These are phyloP conservation scores for Candida tammaniensis DNA, from an alignment of 805 yeast species.

Conservation along the genomic window DNA sequence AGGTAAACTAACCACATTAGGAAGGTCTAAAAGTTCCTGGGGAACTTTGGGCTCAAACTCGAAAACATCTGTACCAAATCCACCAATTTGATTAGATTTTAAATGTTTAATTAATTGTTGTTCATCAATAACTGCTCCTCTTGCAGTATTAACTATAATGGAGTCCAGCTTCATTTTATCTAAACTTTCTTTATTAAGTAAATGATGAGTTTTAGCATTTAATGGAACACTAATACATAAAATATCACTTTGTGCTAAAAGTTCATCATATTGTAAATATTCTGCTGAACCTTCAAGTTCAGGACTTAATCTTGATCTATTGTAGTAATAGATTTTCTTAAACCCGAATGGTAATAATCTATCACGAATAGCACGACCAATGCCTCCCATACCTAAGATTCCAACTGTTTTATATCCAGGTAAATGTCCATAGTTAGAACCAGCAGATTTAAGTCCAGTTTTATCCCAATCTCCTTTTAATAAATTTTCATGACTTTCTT, in stretches of 20 bases:
- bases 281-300: slow-evolving; percentile 69
- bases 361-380: slow-evolving; percentile 76
- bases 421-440: slow-evolving; percentile 66
- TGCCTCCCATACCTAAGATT: slow-evolving; percentile 85
- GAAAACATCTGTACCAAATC: slow-evolving; percentile 74
- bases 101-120: slow-evolving; percentile 52
- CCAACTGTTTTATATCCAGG: slow-evolving; percentile 78
- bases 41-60: slow-evolving; percentile 74
- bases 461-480: slow-evolving; percentile 61
- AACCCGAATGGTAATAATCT: slow-evolving; percentile 78
- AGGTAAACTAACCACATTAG: slow-evolving; percentile 75
- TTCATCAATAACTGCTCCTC: slow-evolving; percentile 83
- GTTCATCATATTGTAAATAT: slow-evolving; percentile 69
- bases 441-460: slow-evolving; percentile 34
- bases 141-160: slow-evolving; percentile 76
- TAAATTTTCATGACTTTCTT: slow-evolving; percentile 52
- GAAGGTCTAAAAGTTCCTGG: slow-evolving; percentile 56
- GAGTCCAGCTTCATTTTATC: slow-evolving; percentile 76
- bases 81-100: slow-evolving; percentile 60
- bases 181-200: slow-evolving; percentile 59
- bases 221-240: slow-evolving; percentile 76
- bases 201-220: slow-evolving; percentile 67
- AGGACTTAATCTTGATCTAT: slow-evolving; percentile 55
- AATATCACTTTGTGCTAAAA: slow-evolving; percentile 62
- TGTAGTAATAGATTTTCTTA: slow-evolving; percentile 65